Evolutionary conservation across 768 basidiomycete genomes (phyloP).

Genomic region (Leccinum incarnatum): DNA sequence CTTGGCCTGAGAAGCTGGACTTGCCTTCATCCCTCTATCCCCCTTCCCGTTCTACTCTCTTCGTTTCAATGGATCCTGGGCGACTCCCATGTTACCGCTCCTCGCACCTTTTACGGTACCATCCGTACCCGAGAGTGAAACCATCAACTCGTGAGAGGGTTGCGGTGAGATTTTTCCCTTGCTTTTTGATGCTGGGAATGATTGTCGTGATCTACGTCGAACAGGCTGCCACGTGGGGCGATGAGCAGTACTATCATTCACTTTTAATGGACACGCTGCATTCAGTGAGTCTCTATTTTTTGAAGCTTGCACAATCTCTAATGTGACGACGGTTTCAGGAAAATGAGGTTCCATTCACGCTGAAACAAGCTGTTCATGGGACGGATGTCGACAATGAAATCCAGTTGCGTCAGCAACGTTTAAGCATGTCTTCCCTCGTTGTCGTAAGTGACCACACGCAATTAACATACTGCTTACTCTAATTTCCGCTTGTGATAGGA

Average conservation of each 20-base stretch:
- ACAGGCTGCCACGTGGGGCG: constrained; percentile 12
- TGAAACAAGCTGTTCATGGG: constrained; percentile 9
- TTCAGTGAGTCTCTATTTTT: constrained; percentile 7
- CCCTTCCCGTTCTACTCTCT: not conserved
- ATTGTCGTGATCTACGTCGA: constrained; percentile 2
- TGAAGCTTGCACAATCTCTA: not conserved
- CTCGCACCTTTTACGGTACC: constrained; percentile 28
- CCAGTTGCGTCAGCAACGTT: constrained; percentile 7
- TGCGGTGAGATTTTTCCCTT: constrained; percentile 15
- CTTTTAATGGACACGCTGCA: not conserved
- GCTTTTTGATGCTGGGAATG: constrained; percentile 6
- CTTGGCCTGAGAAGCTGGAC: not conserved
- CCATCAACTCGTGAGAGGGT: constrained; percentile 25
- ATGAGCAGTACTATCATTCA: not conserved
- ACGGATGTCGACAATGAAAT: not conserved
- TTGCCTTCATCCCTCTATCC: not conserved
- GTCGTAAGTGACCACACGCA: constrained; percentile 16
- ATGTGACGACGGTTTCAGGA: constrained; percentile 12
- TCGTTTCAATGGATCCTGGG: constrained; percentile 14
- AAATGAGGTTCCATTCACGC: not conserved
- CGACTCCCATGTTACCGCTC: constrained; percentile 27
- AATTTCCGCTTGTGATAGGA: constrained; percentile 15
- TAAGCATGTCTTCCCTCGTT: constrained; percentile 22
- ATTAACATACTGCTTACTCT: not conserved
- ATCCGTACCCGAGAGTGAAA: constrained; percentile 29